A percentile compares a stretch with the other conserved stretches of the same genome.
phyloP scores from a whole-genome alignment of 2,329 filamentous ascomycete genomes.

The Parastagonospora nodorum region DNA sequence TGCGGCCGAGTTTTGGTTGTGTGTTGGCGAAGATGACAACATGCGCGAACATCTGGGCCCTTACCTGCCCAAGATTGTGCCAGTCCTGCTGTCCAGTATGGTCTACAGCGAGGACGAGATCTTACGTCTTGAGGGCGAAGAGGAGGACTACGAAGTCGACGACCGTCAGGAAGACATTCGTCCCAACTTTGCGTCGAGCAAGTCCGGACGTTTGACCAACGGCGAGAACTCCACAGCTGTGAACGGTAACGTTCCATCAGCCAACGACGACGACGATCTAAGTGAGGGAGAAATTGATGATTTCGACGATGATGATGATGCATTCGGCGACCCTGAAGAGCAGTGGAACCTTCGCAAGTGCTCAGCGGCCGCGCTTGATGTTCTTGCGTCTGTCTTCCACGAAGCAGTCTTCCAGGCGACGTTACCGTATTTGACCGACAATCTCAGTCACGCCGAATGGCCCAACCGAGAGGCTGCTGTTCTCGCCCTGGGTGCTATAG shows the following conservation, averaged over 20 bases:
- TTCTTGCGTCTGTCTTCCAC: slow-evolving; percentile 89
- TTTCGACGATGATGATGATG: slow-evolving; percentile 71
- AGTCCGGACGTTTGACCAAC: slow-evolving; percentile 61
- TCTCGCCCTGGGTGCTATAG: slow-evolving; percentile 89
- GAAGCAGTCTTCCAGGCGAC: slow-evolving; percentile 88
- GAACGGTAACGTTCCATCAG: slow-evolving; percentile 53
- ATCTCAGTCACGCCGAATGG: slow-evolving; percentile 88
- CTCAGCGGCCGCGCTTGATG: slow-evolving; percentile 91
- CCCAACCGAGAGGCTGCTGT: slow-evolving; percentile 92
- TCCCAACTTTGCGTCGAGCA: slow-evolving; percentile 82
- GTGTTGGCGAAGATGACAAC: slow-evolving; percentile 83
- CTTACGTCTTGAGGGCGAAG: slow-evolving; percentile 76
- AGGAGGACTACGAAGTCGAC: slow-evolving; percentile 85
- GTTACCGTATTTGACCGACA: slow-evolving; percentile 87
- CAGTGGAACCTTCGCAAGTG: slow-evolving; percentile 96
- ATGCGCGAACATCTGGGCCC: slow-evolving; percentile 78
- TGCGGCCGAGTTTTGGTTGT: slow-evolving; percentile 96
- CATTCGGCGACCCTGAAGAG: slow-evolving; percentile 79
- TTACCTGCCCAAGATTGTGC: slow-evolving; percentile 82
- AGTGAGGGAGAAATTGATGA: slow-evolving; percentile 89
- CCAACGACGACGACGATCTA: slow-evolving; percentile 67
- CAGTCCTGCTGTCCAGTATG: slow-evolving; percentile 91
- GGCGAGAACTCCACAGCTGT: slow-evolving; percentile 46
- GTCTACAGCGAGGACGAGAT: slow-evolving; percentile 96
- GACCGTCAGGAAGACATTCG: slow-evolving; percentile 91